phyloP scores from a whole-genome alignment of 192 early-diverging fungal species.

The Geosiphon pyriformis region DNA sequence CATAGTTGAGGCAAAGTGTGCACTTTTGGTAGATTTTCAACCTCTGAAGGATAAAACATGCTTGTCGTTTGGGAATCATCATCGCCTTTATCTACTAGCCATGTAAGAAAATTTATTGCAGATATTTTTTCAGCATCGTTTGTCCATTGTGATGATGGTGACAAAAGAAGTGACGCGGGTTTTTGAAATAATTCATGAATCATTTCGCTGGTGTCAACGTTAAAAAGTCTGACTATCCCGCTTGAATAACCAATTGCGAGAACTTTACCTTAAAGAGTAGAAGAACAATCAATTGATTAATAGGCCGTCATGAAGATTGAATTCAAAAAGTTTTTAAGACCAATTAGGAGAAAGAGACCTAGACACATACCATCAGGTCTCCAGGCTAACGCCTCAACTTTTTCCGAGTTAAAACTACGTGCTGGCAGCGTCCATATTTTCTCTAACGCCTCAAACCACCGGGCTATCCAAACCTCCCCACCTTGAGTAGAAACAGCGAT shows the following conservation, averaged over 20 bases:
- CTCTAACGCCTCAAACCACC: constrained; percentile 23
- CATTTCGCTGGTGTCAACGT: constrained; percentile 26
- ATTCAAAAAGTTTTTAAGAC: not conserved
- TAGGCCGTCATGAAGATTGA: not conserved
- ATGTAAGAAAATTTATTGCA: constrained; percentile 19
- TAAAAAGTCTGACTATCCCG: constrained; percentile 17
- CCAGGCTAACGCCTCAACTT: constrained; percentile 23
- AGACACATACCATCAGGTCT: constrained; percentile 24
- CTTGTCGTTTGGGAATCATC: not conserved
- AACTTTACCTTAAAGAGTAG: constrained; percentile 16
- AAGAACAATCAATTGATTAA: not conserved
- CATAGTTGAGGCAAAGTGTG: too few relatives aligned
- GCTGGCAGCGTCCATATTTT: constrained; percentile 28
- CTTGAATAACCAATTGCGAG: constrained; percentile 26
- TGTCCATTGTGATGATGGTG: not conserved
- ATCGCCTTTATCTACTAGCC: constrained; percentile 18
- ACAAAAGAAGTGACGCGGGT: not conserved
- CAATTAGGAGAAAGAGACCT: too few relatives aligned
- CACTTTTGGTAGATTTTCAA: too few relatives aligned
- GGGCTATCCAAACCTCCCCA: constrained; percentile 17
- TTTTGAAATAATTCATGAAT: constrained; percentile 21
- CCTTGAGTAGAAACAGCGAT: constrained; percentile 5
- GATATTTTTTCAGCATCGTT: not conserved
- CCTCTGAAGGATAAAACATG: not conserved
- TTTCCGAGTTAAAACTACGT: not conserved